These are phyloP conservation scores for Serendipita sp. DNA, from an alignment of 768 basidiomycete genomes.

Conservation along the genomic window DNA sequence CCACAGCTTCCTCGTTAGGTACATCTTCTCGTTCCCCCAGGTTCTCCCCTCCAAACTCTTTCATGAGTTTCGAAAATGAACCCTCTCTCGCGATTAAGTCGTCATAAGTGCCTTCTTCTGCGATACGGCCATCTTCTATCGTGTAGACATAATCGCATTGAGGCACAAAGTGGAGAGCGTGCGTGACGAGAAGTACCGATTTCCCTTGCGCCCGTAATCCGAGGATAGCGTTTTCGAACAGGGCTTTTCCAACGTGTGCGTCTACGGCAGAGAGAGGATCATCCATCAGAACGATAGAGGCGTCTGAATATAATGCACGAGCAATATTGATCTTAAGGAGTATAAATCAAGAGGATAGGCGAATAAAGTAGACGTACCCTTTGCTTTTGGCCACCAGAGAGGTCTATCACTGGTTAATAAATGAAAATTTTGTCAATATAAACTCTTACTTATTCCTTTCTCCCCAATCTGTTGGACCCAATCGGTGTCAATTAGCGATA, in stretches of 20 bases:
- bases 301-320: constrained; percentile 46
- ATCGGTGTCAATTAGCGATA: background rate
- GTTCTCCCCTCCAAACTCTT: constrained; percentile 40
- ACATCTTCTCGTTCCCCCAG: constrained; percentile 20
- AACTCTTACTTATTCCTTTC: constrained; percentile 38
- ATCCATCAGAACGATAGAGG: constrained; percentile 45
- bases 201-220: constrained; percentile 29
- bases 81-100: constrained; percentile 33
- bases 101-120: constrained; percentile 34
- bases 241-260: constrained; percentile 53
- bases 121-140: constrained; percentile 27
- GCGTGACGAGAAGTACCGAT: constrained; percentile 39
- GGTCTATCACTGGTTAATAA: constrained; percentile 14
- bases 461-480: constrained; percentile 39
- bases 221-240: constrained; percentile 52
- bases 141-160: constrained; percentile 36
- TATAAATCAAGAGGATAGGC: constrained; percentile 9
- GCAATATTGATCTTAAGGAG: constrained; percentile 44
- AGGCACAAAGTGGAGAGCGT: constrained; percentile 37
- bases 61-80: constrained; percentile 38
- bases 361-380: constrained; percentile 22
- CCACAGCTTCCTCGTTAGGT: constrained; percentile 14
- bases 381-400: constrained; percentile 47
- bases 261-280: constrained; percentile 57
- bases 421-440: constrained; percentile 17